A percentile compares a stretch with the other conserved stretches of the same genome.
Conservation (phyloP, 495 filamentous ascomycete genomes). For the Pyrenopolyporus hunteri region DNA sequence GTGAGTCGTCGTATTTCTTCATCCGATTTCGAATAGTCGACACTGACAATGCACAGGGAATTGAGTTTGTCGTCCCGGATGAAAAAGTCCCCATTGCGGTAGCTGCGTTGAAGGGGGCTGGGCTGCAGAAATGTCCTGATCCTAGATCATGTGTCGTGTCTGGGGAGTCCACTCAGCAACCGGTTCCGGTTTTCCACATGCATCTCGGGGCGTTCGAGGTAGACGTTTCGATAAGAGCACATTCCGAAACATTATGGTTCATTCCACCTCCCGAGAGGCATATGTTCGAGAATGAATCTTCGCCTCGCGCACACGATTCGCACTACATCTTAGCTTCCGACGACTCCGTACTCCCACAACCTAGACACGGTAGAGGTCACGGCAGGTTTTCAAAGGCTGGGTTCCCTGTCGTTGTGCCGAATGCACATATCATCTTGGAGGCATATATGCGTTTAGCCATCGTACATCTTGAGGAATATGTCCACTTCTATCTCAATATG, state of each 20-base stretch:
- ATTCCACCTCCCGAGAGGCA: not conserved
- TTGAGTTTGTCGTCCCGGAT: constrained; percentile 2
- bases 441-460: not conserved
- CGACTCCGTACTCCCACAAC: not conserved
- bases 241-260: not conserved
- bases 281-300: not conserved
- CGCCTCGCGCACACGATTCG: not conserved
- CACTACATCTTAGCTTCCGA: not conserved
- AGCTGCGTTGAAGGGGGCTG: not conserved
- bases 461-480: not conserved
- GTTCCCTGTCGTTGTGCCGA: not conserved
- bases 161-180: not conserved
- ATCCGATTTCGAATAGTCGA: not conserved
- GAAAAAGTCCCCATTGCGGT: not conserved
- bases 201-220: not conserved
- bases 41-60: not conserved
- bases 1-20: not conserved
- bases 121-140: not conserved
- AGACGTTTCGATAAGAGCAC: not conserved
- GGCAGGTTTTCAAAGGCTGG: not conserved
- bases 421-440: not conserved
- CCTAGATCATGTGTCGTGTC: not conserved
- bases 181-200: not conserved
- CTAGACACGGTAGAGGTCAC: not conserved
- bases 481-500: not conserved